phyloP scores from a whole-genome alignment of 83 land plant species.

The Picea abies region DNA sequence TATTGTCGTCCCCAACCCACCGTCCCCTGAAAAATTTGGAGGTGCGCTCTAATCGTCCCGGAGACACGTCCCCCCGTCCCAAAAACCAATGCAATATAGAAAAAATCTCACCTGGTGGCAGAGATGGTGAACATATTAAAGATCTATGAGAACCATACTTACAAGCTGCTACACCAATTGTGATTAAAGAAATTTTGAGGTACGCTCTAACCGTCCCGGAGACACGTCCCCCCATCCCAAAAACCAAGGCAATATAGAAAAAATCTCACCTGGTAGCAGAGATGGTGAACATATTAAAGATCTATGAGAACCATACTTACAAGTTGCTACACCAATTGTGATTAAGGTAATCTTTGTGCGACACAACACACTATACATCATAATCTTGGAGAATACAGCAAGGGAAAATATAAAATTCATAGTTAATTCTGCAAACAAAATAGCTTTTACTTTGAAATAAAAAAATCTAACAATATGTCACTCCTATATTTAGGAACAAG shows the following conservation, averaged over 20 bases:
- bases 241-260: too few species aligned
- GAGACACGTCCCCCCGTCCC: too few species aligned
- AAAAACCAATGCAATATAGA: too few species aligned
- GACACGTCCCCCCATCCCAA: too few species aligned
- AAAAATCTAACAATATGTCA: not conserved
- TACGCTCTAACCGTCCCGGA: too few species aligned
- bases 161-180: constrained; percentile 49
- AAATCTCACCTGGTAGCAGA: too few species aligned
- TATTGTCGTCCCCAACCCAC: too few species aligned
- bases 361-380: not conserved
- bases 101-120: too few species aligned
- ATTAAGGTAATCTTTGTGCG: constrained; percentile 55
- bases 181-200: constrained; percentile 47
- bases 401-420: not conserved
- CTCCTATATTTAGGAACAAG: not conserved
- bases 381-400: not conserved
- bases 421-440: not conserved
- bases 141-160: constrained; percentile 56
- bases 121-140: too few species aligned
- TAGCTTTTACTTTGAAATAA: not conserved
- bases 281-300: too few species aligned
- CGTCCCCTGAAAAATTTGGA: too few species aligned
- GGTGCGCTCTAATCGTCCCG: too few species aligned
- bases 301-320: constrained; percentile 59
- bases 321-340: constrained; percentile 47